Conservation (phyloP, 345 rosid species). For the Zanthoxylum bungeanum region DNA sequence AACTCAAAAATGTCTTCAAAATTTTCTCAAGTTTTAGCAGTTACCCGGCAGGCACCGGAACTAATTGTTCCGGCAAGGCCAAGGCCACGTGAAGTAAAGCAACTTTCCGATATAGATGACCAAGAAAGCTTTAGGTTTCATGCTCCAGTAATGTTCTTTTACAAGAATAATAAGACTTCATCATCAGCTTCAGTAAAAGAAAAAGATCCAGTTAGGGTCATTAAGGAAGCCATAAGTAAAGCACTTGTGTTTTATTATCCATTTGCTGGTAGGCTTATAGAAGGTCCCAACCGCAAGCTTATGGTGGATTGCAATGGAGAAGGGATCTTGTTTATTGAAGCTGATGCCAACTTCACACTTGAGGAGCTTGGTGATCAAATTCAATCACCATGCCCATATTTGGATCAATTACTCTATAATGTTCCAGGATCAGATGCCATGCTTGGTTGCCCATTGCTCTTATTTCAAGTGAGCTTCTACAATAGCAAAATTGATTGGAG, state of each 20-base stretch:
- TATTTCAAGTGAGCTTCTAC: slow-evolving; percentile 3
- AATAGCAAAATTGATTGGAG: neutral
- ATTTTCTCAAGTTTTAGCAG: neutral
- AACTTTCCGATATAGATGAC: slow-evolving; percentile 7
- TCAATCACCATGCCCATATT: neutral
- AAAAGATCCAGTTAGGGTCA: neutral
- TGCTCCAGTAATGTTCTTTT: neutral
- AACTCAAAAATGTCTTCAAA: neutral
- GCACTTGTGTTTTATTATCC: slow-evolving; percentile 16
- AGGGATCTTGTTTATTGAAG: slow-evolving; percentile 8
- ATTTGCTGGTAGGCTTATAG: neutral
- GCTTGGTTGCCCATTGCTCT: slow-evolving; percentile 3
- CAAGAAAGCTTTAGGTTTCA: slow-evolving; percentile 7
- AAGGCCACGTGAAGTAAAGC: neutral
- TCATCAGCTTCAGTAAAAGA: neutral
- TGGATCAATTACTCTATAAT: neutral
- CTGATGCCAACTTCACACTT: neutral
- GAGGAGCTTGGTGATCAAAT: neutral
- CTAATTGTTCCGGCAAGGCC: neutral
- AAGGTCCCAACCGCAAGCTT: slow-evolving; percentile 1
- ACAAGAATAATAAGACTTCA: neutral
- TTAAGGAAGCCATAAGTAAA: neutral
- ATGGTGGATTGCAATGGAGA: slow-evolving; percentile 5
- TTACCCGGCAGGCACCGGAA: neutral
- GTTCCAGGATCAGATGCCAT: slow-evolving; percentile 1